phyloP scores from a whole-genome alignment of 768 basidiomycete species.

The Leccinum rimulosum region DNA sequence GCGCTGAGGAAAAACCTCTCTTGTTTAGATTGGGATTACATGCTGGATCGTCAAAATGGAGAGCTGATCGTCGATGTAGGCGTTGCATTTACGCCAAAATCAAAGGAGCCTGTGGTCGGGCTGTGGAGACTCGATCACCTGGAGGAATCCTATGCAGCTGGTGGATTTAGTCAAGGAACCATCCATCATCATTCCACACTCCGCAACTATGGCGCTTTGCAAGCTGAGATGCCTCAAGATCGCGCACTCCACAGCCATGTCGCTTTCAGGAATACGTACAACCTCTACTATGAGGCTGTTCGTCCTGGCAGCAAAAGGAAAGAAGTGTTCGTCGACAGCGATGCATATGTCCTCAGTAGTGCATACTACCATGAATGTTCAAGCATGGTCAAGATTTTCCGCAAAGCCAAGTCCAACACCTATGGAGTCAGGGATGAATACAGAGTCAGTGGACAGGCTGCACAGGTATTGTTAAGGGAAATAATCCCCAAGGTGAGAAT shows the following conservation, averaged over 20 bases:
- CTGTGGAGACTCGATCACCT: not conserved
- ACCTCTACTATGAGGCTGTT: constrained; percentile 14
- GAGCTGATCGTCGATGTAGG: constrained; percentile 7
- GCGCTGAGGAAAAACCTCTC: not conserved
- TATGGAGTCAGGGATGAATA: too few species aligned
- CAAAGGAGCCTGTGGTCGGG: too few species aligned
- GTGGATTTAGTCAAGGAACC: not conserved
- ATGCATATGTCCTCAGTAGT: constrained; percentile 7
- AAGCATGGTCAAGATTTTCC: not conserved
- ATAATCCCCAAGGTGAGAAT: too few species aligned
- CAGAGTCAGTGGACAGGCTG: too few species aligned
- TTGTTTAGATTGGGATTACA: constrained; percentile 6
- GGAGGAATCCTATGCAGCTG: not conserved
- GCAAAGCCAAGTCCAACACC: too few species aligned
- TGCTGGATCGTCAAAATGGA: not conserved
- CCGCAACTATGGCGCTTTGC: constrained; percentile 3
- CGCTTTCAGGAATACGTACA: constrained; percentile 16
- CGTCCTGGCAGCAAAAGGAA: constrained; percentile 5
- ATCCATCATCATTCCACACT: not conserved
- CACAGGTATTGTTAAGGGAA: too few species aligned
- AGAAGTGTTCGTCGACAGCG: not conserved
- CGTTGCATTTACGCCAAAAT: not conserved
- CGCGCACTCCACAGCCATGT: constrained; percentile 5
- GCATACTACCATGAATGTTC: not conserved
- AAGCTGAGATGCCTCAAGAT: constrained; percentile 16